These are phyloP conservation scores for Microdochium bolleyi DNA, from an alignment of 2,329 filamentous ascomycete genomes.

Conservation along the genomic window DNA sequence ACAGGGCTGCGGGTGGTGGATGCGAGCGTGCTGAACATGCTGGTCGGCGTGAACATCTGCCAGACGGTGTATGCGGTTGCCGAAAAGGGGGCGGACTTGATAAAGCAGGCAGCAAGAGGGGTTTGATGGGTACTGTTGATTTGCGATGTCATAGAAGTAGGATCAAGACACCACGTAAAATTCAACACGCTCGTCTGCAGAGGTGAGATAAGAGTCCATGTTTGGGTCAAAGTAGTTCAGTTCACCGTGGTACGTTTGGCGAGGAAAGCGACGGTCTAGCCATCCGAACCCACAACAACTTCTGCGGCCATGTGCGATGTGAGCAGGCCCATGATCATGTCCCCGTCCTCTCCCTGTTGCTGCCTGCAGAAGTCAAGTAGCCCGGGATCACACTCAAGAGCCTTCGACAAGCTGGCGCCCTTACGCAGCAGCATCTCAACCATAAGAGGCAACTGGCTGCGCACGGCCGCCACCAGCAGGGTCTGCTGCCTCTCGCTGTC, in stretches of 20 bases:
- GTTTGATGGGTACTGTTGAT: no score
- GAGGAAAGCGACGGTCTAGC: no score
- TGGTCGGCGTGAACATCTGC: conserved; percentile 38
- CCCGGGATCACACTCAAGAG: neutral
- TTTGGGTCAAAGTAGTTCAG: no score
- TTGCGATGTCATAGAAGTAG: no score
- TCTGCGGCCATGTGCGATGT: no score
- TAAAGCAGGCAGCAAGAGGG: neutral
- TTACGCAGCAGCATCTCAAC: neutral
- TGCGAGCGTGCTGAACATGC: conserved; percentile 25
- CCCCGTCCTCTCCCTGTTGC: no score
- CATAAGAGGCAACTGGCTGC: neutral
- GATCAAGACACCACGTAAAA: no score
- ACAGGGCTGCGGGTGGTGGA: conserved; percentile 28
- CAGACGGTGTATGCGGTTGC: conserved; percentile 45
- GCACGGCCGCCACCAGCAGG: neutral
- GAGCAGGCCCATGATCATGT: no score
- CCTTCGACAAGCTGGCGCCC: neutral
- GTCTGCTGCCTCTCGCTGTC: neutral
- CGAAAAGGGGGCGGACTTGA: conserved; percentile 44
- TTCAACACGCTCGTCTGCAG: no score
- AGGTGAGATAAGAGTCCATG: no score
- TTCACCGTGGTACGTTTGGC: no score
- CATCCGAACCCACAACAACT: no score
- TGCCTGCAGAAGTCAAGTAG: neutral